Conservation (phyloP, 75 land plant genomes). For the Isoetes taiwanensis region DNA sequence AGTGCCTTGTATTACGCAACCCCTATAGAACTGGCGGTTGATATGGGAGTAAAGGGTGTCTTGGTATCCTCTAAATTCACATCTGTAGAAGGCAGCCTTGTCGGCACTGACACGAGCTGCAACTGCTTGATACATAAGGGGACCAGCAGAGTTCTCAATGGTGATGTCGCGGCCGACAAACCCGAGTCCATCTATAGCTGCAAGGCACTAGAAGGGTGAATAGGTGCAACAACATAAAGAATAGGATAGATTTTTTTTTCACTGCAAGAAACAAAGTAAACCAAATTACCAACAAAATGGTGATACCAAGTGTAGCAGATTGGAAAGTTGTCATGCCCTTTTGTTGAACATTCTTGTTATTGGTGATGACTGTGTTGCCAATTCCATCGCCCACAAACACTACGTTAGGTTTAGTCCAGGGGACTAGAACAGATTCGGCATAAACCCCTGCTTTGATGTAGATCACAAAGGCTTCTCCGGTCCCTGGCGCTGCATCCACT, state of each 20-base stretch:
- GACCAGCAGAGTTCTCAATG: background rate
- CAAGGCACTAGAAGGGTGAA: background rate
- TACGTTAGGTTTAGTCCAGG: background rate
- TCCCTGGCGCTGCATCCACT: too few species aligned
- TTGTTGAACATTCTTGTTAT: background rate
- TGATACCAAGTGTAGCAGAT: background rate
- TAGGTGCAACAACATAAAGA: background rate
- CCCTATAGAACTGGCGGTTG: conserved; percentile 2
- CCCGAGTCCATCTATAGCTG: background rate
- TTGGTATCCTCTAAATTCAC: background rate
- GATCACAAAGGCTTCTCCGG: background rate
- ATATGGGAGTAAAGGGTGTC: conserved; percentile 2
- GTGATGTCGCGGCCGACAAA: background rate
- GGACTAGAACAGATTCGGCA: background rate
- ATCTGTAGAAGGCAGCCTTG: conserved; percentile 2
- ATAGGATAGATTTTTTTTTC: background rate
- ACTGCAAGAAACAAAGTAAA: too few species aligned
- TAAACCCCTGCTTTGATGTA: conserved; percentile 7
- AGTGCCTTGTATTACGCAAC: background rate
- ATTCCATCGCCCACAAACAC: conserved; percentile 7
- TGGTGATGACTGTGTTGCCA: background rate
- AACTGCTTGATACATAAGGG: background rate
- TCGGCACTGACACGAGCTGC: background rate
- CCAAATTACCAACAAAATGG: too few species aligned
- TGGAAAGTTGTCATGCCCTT: background rate